These are phyloP conservation scores for Rhynchospora pubera DNA, from an alignment of 176 grass and related monocot genomes.

Conservation along the genomic window DNA sequence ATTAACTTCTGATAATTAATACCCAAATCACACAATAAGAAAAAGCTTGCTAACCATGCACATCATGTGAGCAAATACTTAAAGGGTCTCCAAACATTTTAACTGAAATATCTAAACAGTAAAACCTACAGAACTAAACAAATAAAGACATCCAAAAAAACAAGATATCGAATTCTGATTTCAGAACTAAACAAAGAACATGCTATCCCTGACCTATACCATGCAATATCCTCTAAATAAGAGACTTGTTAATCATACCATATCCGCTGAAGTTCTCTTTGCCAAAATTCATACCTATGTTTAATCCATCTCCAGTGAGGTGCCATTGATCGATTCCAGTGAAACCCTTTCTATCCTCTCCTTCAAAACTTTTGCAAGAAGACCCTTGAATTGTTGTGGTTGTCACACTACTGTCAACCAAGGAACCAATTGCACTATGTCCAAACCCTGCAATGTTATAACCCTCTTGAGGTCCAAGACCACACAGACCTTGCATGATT, in stretches of 20 bases:
- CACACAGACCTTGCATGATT: constrained; percentile 20
- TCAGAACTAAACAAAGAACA: background rate
- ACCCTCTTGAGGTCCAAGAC: constrained; percentile 6
- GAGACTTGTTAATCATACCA: constrained; percentile 14
- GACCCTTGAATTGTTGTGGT: constrained; percentile 18
- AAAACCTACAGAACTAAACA: background rate
- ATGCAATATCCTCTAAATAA: constrained; percentile 20
- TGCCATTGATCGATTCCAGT: constrained; percentile 21
- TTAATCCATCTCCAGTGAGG: constrained; percentile 16
- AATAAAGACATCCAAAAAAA: constrained; percentile 12
- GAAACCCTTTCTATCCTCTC: constrained; percentile 18
- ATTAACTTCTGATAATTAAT: background rate
- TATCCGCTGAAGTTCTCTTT: constrained; percentile 16
- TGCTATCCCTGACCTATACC: constrained; percentile 1
- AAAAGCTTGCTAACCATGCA: constrained; percentile 5
- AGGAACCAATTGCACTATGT: constrained; percentile 9
- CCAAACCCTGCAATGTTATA: constrained; percentile 6
- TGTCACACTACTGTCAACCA: constrained; percentile 12
- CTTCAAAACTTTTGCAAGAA: constrained; percentile 19
- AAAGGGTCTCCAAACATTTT: background rate
- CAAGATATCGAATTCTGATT: background rate
- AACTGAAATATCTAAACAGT: background rate
- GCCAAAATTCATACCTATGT: constrained; percentile 23
- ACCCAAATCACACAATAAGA: background rate
- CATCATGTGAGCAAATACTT: constrained; percentile 9